A percentile compares a stretch with the other conserved stretches of the same genome.
These are phyloP conservation scores for Dendrostoma leiphaemia DNA, from an alignment of 2,329 filamentous ascomycete genomes.

Conservation along the genomic window DNA sequence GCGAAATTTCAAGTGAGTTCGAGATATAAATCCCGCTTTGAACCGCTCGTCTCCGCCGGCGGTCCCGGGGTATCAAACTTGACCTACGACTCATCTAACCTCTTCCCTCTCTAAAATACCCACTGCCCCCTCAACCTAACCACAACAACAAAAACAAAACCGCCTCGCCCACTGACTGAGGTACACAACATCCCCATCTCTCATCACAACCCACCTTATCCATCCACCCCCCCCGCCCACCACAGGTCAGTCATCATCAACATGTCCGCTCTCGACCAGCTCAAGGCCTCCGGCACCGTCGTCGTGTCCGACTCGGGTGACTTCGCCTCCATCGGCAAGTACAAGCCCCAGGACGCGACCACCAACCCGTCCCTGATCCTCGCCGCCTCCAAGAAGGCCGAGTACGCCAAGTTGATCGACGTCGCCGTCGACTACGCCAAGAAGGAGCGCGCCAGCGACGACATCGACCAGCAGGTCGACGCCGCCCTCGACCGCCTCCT, in stretches of 20 bases:
- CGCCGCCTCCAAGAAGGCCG: conserved; percentile 95
- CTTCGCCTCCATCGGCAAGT: conserved; percentile 86
- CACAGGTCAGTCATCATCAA: no score
- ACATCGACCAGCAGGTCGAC: conserved; percentile 81
- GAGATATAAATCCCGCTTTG: conserved; percentile 1
- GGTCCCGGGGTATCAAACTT: no score
- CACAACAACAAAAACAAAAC: conserved; percentile 4
- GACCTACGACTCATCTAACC: no score
- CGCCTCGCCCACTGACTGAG: no score
- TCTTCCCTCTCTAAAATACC: background rate
- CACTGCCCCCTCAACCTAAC: no score
- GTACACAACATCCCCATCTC: no score
- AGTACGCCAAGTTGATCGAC: conserved; percentile 92
- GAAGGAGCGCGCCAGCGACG: conserved; percentile 54
- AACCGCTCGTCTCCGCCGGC: background rate
- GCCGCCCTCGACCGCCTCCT: conserved; percentile 88
- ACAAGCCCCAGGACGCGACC: conserved; percentile 99
- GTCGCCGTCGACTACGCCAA: conserved; percentile 83
- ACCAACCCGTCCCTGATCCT: conserved; percentile 99
- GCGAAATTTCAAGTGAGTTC: background rate
- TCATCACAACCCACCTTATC: background rate
- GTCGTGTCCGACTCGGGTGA: conserved; percentile 97
- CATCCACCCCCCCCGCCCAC: conserved; percentile 1
- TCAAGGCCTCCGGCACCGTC: conserved; percentile 94
- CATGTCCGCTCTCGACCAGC: conserved; percentile 92